These are phyloP conservation scores for Saccharomycopsis lassenensis DNA, from an alignment of 805 yeast genomes.

Conservation along the genomic window DNA sequence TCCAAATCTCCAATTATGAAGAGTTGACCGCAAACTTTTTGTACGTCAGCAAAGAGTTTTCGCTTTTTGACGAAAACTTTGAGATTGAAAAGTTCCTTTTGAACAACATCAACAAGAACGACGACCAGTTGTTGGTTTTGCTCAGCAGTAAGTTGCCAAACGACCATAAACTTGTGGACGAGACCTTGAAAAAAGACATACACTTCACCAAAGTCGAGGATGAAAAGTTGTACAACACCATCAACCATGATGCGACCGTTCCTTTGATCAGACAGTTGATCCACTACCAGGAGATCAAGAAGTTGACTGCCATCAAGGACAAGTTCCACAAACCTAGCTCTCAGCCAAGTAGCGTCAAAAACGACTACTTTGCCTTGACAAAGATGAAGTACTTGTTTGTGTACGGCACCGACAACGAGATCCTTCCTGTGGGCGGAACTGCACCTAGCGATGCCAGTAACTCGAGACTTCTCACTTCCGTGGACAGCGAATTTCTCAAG, in stretches of 20 bases:
- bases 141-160: slow-evolving; percentile 16
- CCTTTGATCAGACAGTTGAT: slow-evolving; percentile 15
- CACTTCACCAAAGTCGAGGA: slow-evolving; percentile 12
- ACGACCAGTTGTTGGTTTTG: slow-evolving; percentile 13
- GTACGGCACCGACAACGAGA: slow-evolving; percentile 15
- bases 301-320: slow-evolving; percentile 14
- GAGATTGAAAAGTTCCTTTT: slow-evolving; percentile 16
- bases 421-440: neutral
- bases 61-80: slow-evolving; percentile 13
- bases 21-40: slow-evolving; percentile 13
- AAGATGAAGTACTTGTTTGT: slow-evolving; percentile 17
- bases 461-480: slow-evolving; percentile 7
- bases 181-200: slow-evolving; percentile 11
- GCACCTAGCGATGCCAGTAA: neutral
- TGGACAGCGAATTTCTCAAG: slow-evolving; percentile 13
- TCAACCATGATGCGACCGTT: slow-evolving; percentile 16
- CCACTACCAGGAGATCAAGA: slow-evolving; percentile 15
- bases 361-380: slow-evolving; percentile 17
- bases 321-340: slow-evolving; percentile 10
- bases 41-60: slow-evolving; percentile 11
- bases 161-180: slow-evolving; percentile 7
- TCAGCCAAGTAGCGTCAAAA: slow-evolving; percentile 5
- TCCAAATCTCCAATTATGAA: slow-evolving; percentile 15
- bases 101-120: slow-evolving; percentile 4
- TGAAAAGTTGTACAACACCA: slow-evolving; percentile 4